Evolutionary conservation across 805 yeast species (phyloP).

Genomic region (Candida parachauliodes): DNA sequence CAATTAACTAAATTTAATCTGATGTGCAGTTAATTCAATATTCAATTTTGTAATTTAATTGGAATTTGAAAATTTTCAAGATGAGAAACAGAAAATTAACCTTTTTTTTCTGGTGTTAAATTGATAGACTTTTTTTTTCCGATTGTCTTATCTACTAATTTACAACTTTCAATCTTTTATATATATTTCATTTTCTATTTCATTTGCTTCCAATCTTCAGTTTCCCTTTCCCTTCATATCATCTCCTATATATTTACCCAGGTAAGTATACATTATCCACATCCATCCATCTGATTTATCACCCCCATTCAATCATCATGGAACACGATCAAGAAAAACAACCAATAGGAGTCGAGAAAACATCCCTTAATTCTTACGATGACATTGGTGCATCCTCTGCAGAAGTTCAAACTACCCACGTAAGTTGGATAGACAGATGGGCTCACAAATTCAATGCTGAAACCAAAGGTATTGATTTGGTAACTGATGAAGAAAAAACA

Average conservation of each 20-base stretch:
- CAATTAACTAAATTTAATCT: no score
- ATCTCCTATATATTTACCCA: slow-evolving; percentile 11
- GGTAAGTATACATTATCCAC: slow-evolving; percentile 10
- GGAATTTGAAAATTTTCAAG: slow-evolving; percentile 1
- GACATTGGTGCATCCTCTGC: slow-evolving; percentile 5
- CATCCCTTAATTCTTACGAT: slow-evolving; percentile 7
- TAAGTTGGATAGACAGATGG: slow-evolving; percentile 23
- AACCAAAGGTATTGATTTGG: slow-evolving; percentile 73
- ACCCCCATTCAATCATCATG: slow-evolving; percentile 4
- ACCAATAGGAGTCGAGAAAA: slow-evolving; percentile 8
- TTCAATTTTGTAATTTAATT: slow-evolving; percentile 1
- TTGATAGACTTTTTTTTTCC: not conserved
- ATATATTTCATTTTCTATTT: not conserved
- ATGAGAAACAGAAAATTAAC: not conserved
- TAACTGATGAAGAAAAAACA: slow-evolving; percentile 74
- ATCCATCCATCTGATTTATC: slow-evolving; percentile 5
- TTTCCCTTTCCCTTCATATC: no score
- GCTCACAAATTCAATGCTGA: slow-evolving; percentile 40
- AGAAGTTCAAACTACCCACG: slow-evolving; percentile 6
- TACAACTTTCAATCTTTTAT: not conserved
- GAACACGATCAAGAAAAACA: slow-evolving; percentile 9
- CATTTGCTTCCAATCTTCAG: no score
- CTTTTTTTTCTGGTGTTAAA: not conserved
- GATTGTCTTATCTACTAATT: slow-evolving; percentile 1
- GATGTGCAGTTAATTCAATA: no score